phyloP scores from a whole-genome alignment of 306 rosid species.

The Fagus crenata region DNA sequence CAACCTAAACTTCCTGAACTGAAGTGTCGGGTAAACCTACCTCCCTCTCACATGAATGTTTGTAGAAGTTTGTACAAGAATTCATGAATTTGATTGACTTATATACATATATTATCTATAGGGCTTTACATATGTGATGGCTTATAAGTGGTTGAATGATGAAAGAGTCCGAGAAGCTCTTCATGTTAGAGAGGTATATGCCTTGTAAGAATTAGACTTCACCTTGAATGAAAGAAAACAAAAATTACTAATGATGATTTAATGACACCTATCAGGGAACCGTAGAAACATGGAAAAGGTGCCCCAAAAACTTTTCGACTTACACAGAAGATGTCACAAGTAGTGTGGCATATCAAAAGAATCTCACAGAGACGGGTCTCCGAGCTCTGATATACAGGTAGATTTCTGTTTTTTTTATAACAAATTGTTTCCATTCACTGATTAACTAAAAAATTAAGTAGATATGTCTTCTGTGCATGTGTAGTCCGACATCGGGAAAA shows the following conservation, averaged over 20 bases:
- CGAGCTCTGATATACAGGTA: constrained; percentile 39
- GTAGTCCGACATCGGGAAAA: no score
- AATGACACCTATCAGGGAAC: constrained; percentile 26
- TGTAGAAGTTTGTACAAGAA: not conserved
- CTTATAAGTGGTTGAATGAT: constrained; percentile 31
- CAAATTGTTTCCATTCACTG: not conserved
- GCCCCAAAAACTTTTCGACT: constrained; percentile 12
- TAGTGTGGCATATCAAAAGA: constrained; percentile 23
- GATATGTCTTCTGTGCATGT: no score
- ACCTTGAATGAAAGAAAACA: no score
- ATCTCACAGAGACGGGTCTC: constrained; percentile 29
- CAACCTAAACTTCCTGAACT: constrained; percentile 16
- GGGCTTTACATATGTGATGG: constrained; percentile 13
- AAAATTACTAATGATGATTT: not conserved
- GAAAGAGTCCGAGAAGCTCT: constrained; percentile 22
- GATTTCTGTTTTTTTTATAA: not conserved
- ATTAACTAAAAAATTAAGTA: not conserved
- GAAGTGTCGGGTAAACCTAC: constrained; percentile 24
- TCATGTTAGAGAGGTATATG: constrained; percentile 26
- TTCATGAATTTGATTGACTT: not conserved
- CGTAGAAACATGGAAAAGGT: constrained; percentile 27
- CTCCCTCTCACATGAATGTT: no score
- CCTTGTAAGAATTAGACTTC: not conserved
- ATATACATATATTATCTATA: not conserved
- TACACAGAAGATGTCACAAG: constrained; percentile 20